Conservation (phyloP, 805 yeast species). For the Barnettozyma pratensis region DNA sequence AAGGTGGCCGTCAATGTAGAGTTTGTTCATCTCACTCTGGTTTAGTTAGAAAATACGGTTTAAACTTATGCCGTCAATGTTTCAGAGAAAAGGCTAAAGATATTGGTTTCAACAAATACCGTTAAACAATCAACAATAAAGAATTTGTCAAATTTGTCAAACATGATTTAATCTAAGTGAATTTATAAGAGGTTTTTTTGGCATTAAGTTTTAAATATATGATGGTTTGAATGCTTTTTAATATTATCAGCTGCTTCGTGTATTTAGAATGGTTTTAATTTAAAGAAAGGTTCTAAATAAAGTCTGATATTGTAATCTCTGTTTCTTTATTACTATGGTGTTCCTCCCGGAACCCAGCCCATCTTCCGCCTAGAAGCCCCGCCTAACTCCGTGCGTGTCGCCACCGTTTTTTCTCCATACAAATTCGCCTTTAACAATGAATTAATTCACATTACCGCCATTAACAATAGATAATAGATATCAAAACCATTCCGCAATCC, state of each 20-base stretch:
- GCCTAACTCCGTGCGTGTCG: neutral
- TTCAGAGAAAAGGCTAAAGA: slow-evolving; percentile 99
- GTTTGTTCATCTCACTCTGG: slow-evolving; percentile 98
- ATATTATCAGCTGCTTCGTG: slow-evolving; percentile 14
- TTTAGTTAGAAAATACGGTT: slow-evolving; percentile 99
- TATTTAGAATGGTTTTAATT: slow-evolving; percentile 11
- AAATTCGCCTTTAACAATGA: too few species aligned
- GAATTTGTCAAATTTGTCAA: slow-evolving; percentile 2
- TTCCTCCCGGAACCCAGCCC: too few species aligned
- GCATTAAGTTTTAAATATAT: slow-evolving; percentile 5
- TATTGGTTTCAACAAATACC: slow-evolving; percentile 98
- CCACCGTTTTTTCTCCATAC: neutral
- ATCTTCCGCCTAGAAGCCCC: too few species aligned
- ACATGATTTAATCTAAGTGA: slow-evolving; percentile 7
- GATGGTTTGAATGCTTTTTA: slow-evolving; percentile 5
- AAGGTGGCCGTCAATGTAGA: slow-evolving; percentile 99
- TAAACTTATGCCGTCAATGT: slow-evolving; percentile 99
- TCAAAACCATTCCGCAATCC: neutral
- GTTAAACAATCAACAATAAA: slow-evolving; percentile 45
- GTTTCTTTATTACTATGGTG: too few species aligned
- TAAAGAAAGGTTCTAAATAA: slow-evolving; percentile 9
- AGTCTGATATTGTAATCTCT: too few species aligned
- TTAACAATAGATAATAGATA: too few species aligned
- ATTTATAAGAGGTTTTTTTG: slow-evolving; percentile 7
- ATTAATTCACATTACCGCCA: too few species aligned